These are phyloP conservation scores for Picea abies DNA, from an alignment of 83 land plant species.

Conservation along the genomic window DNA sequence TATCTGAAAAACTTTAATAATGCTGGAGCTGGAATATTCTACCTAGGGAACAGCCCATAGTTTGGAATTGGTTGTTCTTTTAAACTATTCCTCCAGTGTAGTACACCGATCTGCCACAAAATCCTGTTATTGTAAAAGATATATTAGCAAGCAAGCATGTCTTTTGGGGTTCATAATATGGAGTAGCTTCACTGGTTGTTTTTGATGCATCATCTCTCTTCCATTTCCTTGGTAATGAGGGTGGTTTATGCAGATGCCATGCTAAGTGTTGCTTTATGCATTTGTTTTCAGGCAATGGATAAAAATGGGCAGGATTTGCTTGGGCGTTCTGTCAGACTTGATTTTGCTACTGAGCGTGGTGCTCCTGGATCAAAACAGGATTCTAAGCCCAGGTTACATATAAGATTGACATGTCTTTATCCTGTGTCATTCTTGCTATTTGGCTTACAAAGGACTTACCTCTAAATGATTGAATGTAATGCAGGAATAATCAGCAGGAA, in stretches of 20 bases:
- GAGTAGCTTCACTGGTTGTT: too few relatives aligned
- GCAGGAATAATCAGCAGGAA: not conserved
- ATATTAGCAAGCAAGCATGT: too few relatives aligned
- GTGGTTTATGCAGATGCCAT: not conserved
- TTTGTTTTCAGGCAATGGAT: conserved; percentile 57
- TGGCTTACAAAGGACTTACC: not conserved
- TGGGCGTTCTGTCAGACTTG: conserved; percentile 64
- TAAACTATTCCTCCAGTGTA: too few relatives aligned
- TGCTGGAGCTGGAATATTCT: too few relatives aligned
- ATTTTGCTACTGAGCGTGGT: conserved; percentile 63
- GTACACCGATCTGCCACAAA: too few relatives aligned
- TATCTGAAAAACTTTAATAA: too few relatives aligned
- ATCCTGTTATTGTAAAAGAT: too few relatives aligned
- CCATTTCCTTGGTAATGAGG: not conserved
- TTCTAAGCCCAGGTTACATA: conserved; percentile 13
- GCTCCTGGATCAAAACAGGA: conserved; percentile 35
- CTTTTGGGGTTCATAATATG: too few relatives aligned
- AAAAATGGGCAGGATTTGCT: conserved; percentile 54
- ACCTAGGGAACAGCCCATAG: too few relatives aligned
- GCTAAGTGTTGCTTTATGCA: not conserved
- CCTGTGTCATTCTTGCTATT: not conserved
- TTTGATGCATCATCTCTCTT: too few relatives aligned
- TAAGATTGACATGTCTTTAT: not conserved
- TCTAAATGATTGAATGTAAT: not conserved
- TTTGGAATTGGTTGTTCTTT: too few relatives aligned